Percentiles rank a stretch among this genome's conserved stretches.
phyloP scores from a whole-genome alignment of 345 rosid genomes.

The Acer saccharum region DNA sequence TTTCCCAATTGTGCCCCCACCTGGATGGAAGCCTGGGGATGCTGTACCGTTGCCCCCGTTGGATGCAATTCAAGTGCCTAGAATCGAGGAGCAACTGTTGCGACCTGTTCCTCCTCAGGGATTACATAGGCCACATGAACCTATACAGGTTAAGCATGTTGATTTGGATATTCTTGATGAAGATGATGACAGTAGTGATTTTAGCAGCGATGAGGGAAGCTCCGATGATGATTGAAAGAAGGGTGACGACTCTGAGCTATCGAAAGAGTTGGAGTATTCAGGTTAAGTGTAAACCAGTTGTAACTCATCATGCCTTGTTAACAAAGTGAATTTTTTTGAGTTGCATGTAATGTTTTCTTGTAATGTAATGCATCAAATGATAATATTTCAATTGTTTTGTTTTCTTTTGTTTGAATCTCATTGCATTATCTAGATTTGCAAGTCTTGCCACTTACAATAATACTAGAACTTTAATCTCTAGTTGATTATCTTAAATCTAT shows the following conservation, averaged over 20 bases:
- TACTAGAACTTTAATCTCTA: too few relatives aligned
- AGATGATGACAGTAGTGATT: slow-evolving; percentile 43
- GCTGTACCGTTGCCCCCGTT: slow-evolving; percentile 71
- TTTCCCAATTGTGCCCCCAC: slow-evolving; percentile 69
- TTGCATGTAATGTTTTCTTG: neutral
- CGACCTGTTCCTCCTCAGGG: slow-evolving; percentile 57
- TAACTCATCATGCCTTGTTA: neutral
- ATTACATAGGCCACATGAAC: slow-evolving; percentile 61
- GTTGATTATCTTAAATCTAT: too few relatives aligned
- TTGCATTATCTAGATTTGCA: neutral
- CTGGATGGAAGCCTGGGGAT: slow-evolving; percentile 96
- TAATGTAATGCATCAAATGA: neutral
- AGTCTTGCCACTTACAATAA: neutral
- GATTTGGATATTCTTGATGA: slow-evolving; percentile 65
- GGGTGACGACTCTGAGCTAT: neutral
- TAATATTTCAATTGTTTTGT: neutral
- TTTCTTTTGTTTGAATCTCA: neutral
- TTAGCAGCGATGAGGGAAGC: slow-evolving; percentile 37
- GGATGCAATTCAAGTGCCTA: slow-evolving; percentile 58
- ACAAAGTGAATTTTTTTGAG: neutral
- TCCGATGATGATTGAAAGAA: slow-evolving; percentile 29
- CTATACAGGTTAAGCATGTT: slow-evolving; percentile 83
- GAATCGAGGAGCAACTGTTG: slow-evolving; percentile 44
- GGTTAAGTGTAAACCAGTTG: slow-evolving; percentile 1
- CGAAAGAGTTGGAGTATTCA: neutral